Evolutionary conservation across 2,329 filamentous ascomycete species (phyloP).

Genomic region (Fonsecaea pugnacius): DNA sequence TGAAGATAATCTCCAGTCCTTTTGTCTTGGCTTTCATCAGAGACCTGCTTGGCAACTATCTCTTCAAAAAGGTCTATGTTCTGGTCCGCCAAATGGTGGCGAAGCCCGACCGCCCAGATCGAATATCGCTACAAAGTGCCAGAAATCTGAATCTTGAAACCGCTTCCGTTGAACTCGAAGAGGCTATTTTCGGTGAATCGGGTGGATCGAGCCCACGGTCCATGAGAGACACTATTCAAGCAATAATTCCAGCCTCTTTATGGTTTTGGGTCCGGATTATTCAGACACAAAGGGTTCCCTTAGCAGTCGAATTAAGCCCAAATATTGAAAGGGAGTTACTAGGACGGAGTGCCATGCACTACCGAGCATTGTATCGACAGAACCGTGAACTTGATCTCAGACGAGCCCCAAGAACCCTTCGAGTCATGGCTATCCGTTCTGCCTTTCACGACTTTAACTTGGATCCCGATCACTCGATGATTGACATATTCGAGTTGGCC

Average conservation of each 20-base stretch:
- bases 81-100: slow-evolving; percentile 27
- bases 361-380: slow-evolving; percentile 14
- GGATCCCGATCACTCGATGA: slow-evolving; percentile 26
- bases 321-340: slow-evolving; percentile 26
- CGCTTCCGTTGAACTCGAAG: slow-evolving; percentile 1
- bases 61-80: slow-evolving; percentile 27
- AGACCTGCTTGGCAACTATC: slow-evolving; percentile 22
- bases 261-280: slow-evolving; percentile 29
- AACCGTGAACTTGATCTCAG: slow-evolving; percentile 14
- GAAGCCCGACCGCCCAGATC: slow-evolving; percentile 33
- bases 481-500: slow-evolving; percentile 23
- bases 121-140: slow-evolving; percentile 28
- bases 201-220: neutral
- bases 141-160: slow-evolving; percentile 2
- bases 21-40: slow-evolving; percentile 35
- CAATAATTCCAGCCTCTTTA: slow-evolving; percentile 26
- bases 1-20: slow-evolving; percentile 43
- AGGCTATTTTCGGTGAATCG: slow-evolving; percentile 4
- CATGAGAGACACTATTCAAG: slow-evolving; percentile 11
- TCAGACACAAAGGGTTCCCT: slow-evolving; percentile 24
- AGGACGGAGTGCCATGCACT: slow-evolving; percentile 19
- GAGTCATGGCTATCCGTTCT: slow-evolving; percentile 25
- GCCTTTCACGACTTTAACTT: slow-evolving; percentile 29
- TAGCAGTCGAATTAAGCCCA: slow-evolving; percentile 25
- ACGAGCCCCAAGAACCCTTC: slow-evolving; percentile 15